Evolutionary conservation across 2,329 filamentous ascomycete genomes (phyloP).

Genomic region (Ustilaginoidea virens): DNA sequence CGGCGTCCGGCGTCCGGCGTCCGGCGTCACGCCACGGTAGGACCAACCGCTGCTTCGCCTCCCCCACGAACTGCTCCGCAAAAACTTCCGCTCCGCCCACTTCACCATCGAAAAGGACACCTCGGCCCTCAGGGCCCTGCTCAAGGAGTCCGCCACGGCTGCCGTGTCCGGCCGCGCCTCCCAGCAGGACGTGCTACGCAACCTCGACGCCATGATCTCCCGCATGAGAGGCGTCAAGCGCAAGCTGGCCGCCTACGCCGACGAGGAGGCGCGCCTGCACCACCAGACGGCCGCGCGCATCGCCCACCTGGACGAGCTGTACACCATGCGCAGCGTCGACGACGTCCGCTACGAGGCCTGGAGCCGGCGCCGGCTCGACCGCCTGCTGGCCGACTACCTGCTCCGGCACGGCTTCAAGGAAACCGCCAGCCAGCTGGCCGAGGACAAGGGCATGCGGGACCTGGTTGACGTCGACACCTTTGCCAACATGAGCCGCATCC

Average conservation of each 20-base stretch:
- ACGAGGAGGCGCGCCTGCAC: conserved; percentile 67
- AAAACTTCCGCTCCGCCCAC: conserved; percentile 83
- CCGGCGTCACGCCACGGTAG: too few species aligned
- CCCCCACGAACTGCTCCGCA: conserved; percentile 80
- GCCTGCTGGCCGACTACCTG: conserved; percentile 84
- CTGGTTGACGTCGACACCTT: conserved; percentile 86
- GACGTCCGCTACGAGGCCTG: conserved; percentile 91
- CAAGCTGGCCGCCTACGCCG: conserved; percentile 63
- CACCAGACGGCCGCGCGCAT: conserved; percentile 62
- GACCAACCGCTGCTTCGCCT: conserved; percentile 90
- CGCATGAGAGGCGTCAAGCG: conserved; percentile 78
- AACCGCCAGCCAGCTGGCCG: conserved; percentile 60
- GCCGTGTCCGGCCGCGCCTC: conserved; percentile 47
- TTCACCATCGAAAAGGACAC: conserved; percentile 60
- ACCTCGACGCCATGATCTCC: conserved; percentile 70
- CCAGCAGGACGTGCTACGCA: conserved; percentile 59
- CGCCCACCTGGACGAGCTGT: conserved; percentile 66
- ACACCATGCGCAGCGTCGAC: conserved; percentile 63
- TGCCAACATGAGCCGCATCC: conserved; percentile 63
- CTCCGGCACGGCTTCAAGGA: conserved; percentile 68
- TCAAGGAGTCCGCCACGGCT: conserved; percentile 49
- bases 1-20: too few species aligned
- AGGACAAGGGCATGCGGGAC: conserved; percentile 59
- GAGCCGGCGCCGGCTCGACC: conserved; percentile 67
- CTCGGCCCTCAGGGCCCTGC: conserved; percentile 41